These are phyloP conservation scores for Cetradonia linearis DNA, from an alignment of 495 filamentous ascomycete species.

Conservation along the genomic window DNA sequence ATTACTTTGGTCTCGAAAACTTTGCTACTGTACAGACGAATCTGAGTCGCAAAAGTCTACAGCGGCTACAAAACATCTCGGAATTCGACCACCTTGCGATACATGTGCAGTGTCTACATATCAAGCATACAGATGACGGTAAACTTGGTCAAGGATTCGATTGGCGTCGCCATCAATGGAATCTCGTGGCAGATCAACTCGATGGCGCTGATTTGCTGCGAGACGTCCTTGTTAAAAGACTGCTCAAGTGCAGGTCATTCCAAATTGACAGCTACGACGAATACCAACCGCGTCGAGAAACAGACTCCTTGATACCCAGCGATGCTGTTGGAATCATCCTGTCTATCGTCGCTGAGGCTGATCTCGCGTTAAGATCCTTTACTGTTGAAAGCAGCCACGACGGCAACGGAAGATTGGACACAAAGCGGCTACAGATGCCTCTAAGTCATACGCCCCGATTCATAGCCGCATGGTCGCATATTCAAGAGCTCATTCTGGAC, in stretches of 20 bases:
- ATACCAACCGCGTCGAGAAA: not conserved
- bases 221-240: not conserved
- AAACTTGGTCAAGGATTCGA: not conserved
- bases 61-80: not conserved
- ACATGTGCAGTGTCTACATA: not conserved
- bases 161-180: not conserved
- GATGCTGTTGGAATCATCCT: not conserved
- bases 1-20: not conserved
- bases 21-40: not conserved
- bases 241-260: not conserved
- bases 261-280: conserved; percentile 2
- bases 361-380: not conserved
- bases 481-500: not conserved
- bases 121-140: not conserved
- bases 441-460: not conserved
- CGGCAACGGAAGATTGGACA: not conserved
- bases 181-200: not conserved
- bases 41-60: not conserved
- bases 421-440: not conserved
- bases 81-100: not conserved
- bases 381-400: not conserved
- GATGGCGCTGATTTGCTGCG: conserved; percentile 1
- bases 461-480: not conserved
- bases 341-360: not conserved
- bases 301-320: not conserved